Conservation (phyloP, 257 asterid genomes). For the Solanum appendiculatum region DNA sequence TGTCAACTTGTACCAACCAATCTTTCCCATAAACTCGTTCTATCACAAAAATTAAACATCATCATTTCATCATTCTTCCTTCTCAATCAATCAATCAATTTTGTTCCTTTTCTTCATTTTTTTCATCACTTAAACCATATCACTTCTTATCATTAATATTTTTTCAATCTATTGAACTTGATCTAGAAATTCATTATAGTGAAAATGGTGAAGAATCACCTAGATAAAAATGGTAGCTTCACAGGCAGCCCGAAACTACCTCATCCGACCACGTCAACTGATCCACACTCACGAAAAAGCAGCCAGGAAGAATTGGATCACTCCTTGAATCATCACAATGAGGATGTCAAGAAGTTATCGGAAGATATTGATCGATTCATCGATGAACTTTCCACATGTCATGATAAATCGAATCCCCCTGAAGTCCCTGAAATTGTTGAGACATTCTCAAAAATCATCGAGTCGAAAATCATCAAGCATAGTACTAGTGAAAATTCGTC, state of each 20-base stretch:
- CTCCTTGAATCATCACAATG: background rate
- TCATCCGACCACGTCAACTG: background rate
- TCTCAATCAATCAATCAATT: background rate
- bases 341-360: slow-evolving; percentile 1
- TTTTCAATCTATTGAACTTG: background rate
- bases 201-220: slow-evolving; percentile 27
- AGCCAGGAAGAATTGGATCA: background rate
- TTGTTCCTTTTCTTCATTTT: background rate
- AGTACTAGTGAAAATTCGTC: slow-evolving; percentile 5
- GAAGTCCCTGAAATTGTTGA: slow-evolving; percentile 43
- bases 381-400: slow-evolving; percentile 8
- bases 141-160: background rate
- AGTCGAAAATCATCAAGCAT: slow-evolving; percentile 33
- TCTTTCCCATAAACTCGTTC: background rate
- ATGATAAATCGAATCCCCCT: slow-evolving; percentile 36
- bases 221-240: slow-evolving; percentile 2
- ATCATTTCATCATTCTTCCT: background rate
- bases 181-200: background rate
- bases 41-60: background rate
- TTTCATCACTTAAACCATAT: background rate
- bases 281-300: background rate
- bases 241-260: background rate
- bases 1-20: background rate
- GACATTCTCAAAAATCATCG: slow-evolving; percentile 31
- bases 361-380: slow-evolving; percentile 39